Base-by-base conservation (phyloP, 1,139 yeast genomes). In the Dujonia santamariae region DNA sequence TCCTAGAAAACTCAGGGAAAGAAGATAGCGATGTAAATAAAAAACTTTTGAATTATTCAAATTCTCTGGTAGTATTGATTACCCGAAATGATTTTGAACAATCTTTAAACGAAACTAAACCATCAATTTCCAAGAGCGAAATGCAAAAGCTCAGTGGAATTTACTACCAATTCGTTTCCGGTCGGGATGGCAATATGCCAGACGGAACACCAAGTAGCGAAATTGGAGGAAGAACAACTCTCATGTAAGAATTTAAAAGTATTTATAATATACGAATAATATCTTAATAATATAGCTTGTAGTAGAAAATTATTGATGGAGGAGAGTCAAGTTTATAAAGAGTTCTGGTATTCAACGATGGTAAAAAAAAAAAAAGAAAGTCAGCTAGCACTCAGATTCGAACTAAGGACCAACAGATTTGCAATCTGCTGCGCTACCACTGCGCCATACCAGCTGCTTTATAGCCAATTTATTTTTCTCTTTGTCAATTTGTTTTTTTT, bases 181-280 rank as follows among this genome's bases (percentile, higher is more conserved):
- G 80, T 21, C 63, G 97, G 31, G 90, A 85, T 41, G 97, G 96
- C 0, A 82, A 84, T 39, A 80, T 90, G 88, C 96, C 95, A 1
- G 80, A 80, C 46, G 97, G 97, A 0, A 72, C 80, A 23, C 80
- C 92, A 3, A 80, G 95, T 45, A 80, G 70, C 31, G 94, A 85
- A 37, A 75, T 88, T 19, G 97, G 97, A 2, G 96, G 90, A 2
- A 66, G 97, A 38, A 75, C 86, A 3, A 82, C 90, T 0, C 60
- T 85, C 35, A 80, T 80, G 82, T 84, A 53, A 56, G 12, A 15
- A 8, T 23, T 7, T 12, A 12, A 24, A 15, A 14, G 5, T 5
- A 6, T 30, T 9, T 25, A 6, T 13, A 18, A 28, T 7, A 12
- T 11, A 12, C 8, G 9, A 9, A 7, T 7, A 17, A 14, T 7